Base-by-base conservation (phyloP, 805 yeast species). In the Blastobotrys robertii region DNA sequence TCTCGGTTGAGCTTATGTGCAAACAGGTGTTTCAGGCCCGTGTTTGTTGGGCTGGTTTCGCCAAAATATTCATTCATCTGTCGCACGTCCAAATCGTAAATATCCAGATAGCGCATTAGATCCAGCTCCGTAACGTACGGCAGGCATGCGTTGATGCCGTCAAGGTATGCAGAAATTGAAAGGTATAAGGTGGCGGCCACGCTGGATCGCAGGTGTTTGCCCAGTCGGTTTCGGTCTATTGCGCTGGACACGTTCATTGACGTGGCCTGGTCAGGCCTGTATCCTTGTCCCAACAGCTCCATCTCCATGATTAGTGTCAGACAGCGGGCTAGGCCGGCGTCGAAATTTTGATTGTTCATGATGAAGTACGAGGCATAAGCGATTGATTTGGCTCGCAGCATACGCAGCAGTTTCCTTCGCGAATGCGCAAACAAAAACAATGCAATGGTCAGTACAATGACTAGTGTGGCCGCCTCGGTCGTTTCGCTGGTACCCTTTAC, bases 51-150 rank as follows among this genome's bases (percentile, higher is more conserved):
- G 35, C 32, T 12, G 13, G 34, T 31, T 13, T n/a, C 13, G 14
- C 13, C 34, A 13, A 12, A 12, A 13, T 31, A 31, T n/a, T 31
- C 34, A 7, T 28, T 30, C 19, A 16, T 22, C 5, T 13, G 39
- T n/a, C 13, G 14, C 12, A 34, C 29, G 8, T 30, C 53, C 5
- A 72, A 50, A 10, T 60, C 68, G 51, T 73, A 73, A 3, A 73
- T 61, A 25, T 62, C 70, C 48, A 71, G 64, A 46, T 67, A 73
- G 44, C 67, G 64, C 33, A 62, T 59, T 28, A 73, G 51, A 15
- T 63, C 69, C 4, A 57, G 47, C 12, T 56, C 52, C 38, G 63
- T 51, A 15, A 66, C 54, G 41, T 55, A 46, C 8, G 62, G 55
- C 2, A 65, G 37, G 34, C 64, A 39, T 30, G 52, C 51, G 9